Evolutionary conservation across 2,329 filamentous ascomycete species (phyloP).

Genomic region (Clonostachys rosea): DNA sequence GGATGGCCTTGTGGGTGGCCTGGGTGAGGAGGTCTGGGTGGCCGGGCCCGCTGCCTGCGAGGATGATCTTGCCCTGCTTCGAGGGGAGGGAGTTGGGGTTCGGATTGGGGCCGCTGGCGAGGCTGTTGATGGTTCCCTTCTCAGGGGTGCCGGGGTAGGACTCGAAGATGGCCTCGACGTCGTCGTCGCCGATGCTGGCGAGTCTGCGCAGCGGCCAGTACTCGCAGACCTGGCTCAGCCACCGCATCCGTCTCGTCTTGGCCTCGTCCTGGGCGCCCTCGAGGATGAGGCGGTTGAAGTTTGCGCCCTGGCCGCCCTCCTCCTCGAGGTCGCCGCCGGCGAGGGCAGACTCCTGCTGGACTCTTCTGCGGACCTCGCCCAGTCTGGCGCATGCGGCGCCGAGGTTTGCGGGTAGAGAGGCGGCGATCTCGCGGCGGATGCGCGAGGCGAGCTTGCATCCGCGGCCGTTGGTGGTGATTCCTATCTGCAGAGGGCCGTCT

Average conservation of each 20-base stretch:
- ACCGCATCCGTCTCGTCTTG: slow-evolving; percentile 80
- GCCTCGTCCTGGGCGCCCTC: slow-evolving; percentile 72
- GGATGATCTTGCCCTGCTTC: slow-evolving; percentile 67
- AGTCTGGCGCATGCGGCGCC: slow-evolving; percentile 74
- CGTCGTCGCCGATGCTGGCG: slow-evolving; percentile 72
- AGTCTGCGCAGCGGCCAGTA: slow-evolving; percentile 92
- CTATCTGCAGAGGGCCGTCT: slow-evolving; percentile 89
- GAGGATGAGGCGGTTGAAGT: slow-evolving; percentile 78
- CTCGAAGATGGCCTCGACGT: slow-evolving; percentile 72
- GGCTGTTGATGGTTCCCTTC: slow-evolving; percentile 1
- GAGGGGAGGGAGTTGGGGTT: slow-evolving; percentile 9
- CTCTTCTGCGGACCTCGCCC: slow-evolving; percentile 65
- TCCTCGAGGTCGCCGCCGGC: slow-evolving; percentile 43
- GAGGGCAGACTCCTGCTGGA: slow-evolving; percentile 51
- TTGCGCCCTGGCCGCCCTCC: slow-evolving; percentile 68
- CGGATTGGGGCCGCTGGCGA: slow-evolving; percentile 4
- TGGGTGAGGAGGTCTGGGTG: slow-evolving; percentile 88
- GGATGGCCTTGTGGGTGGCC: slow-evolving; percentile 73
- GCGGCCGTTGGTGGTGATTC: slow-evolving; percentile 90
- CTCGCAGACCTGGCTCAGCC: slow-evolving; percentile 95
- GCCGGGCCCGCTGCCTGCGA: slow-evolving; percentile 89
- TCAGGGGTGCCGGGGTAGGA: slow-evolving; percentile 51
- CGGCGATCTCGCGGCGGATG: slow-evolving; percentile 82
- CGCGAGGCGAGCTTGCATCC: slow-evolving; percentile 91
- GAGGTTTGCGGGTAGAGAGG: slow-evolving; percentile 69